Conservation (phyloP, 495 filamentous ascomycete species). For the Penicillium cosmopolitanum region DNA sequence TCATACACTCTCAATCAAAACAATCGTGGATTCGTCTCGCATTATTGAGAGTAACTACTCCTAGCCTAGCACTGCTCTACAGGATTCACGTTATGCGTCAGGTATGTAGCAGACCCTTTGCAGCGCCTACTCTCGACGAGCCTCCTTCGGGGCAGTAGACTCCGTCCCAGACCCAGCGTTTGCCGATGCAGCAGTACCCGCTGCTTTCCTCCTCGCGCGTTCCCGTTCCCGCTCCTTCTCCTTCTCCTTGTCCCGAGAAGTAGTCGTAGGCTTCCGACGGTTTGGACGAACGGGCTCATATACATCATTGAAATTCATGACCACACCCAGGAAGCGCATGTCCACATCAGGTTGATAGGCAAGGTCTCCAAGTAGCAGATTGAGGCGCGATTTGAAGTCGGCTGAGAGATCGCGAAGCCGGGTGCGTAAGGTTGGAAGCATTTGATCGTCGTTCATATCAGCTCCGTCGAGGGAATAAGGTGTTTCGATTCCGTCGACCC, state of each 20-base stretch:
- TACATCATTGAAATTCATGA: conserved; percentile 99
- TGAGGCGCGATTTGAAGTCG: conserved; percentile 75
- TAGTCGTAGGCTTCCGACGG: conserved; percentile 53
- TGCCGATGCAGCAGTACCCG: conserved; percentile 13
- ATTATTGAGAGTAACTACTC: conserved; percentile 8
- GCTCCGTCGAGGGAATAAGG: conserved; percentile 39
- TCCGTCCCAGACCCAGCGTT: conserved; percentile 23
- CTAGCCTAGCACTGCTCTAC: neutral
- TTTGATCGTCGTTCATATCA: conserved; percentile 57
- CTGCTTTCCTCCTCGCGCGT: conserved; percentile 32
- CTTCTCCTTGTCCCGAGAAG: conserved; percentile 42
- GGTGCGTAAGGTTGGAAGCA: conserved; percentile 75
- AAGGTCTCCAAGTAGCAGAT: conserved; percentile 83
- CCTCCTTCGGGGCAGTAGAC: conserved; percentile 16
- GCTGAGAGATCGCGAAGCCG: conserved; percentile 70
- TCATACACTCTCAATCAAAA: neutral
- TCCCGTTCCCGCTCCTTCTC: conserved; percentile 31
- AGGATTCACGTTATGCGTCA: too few species aligned
- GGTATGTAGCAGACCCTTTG: too few species aligned
- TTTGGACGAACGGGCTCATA: conserved; percentile 64
- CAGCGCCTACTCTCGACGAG: conserved; percentile 15
- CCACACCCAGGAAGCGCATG: conserved; percentile 91
- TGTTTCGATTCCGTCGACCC: conserved; percentile 33
- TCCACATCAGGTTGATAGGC: conserved; percentile 93
- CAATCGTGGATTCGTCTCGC: conserved; percentile 23